These are phyloP conservation scores for Artemisia tridentata DNA, from an alignment of 129 eudicot genomes.

Conservation along the genomic window DNA sequence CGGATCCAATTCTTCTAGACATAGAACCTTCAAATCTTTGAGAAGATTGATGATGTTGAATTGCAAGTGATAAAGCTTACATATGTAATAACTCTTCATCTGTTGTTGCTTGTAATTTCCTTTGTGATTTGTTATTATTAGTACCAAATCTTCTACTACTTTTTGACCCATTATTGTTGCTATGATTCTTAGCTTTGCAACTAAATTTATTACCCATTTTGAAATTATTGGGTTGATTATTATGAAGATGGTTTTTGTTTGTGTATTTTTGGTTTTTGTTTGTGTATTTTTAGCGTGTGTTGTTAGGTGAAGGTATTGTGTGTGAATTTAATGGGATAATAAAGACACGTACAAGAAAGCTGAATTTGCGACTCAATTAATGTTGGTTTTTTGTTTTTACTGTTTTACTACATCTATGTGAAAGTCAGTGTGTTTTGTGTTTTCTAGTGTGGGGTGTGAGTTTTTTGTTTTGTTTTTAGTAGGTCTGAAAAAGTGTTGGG, in stretches of 20 bases:
- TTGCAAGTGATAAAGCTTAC: conserved; percentile 89
- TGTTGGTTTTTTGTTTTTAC: conserved; percentile 24
- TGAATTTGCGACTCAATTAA: conserved; percentile 35
- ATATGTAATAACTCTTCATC: conserved; percentile 86
- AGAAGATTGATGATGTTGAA: conserved; percentile 93
- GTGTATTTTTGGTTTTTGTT: too few relatives aligned
- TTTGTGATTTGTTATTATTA: conserved; percentile 49
- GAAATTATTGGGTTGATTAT: not conserved
- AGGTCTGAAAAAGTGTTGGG: conserved; percentile 17
- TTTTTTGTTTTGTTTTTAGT: not conserved
- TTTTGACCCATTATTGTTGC: conserved; percentile 52
- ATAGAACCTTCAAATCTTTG: conserved; percentile 91
- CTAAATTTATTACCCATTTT: conserved; percentile 86
- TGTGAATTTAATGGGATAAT: conserved; percentile 21
- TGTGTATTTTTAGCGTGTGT: conserved; percentile 21
- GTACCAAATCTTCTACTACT: conserved; percentile 51
- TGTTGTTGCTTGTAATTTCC: conserved; percentile 38
- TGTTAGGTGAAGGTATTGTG: conserved; percentile 27
- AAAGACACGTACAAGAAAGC: conserved; percentile 18
- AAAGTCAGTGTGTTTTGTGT: too few relatives aligned
- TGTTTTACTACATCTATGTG: not conserved
- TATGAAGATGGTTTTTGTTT: not conserved
- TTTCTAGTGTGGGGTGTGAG: too few relatives aligned
- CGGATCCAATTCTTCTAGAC: conserved; percentile 88
- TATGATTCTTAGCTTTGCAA: conserved; percentile 54